Conservation (phyloP, 306 rosid genomes). For the Glycine tomentella region DNA sequence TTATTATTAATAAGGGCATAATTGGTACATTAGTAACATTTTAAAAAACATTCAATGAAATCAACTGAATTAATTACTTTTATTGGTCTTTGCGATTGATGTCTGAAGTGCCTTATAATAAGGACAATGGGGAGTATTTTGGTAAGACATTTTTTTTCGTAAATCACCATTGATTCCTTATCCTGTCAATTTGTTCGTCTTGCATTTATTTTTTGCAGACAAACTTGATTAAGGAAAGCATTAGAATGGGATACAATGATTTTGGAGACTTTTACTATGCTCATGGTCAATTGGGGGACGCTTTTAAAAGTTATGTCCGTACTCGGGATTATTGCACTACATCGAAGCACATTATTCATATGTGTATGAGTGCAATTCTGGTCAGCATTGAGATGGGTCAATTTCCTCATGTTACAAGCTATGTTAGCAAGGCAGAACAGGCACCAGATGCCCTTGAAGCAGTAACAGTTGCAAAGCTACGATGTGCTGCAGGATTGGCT, state of each 20-base stretch:
- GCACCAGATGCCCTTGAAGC: conserved; percentile 70
- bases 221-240: conserved; percentile 97
- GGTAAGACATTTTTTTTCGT: neutral
- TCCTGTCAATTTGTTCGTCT: conserved; percentile 39
- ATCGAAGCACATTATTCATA: conserved; percentile 89
- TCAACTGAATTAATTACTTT: no score
- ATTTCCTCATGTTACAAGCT: conserved; percentile 90
- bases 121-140: no score
- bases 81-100: no score
- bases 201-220: conserved; percentile 66
- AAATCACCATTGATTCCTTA: neutral
- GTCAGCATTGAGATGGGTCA: conserved; percentile 99
- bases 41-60: no score
- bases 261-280: conserved; percentile 95
- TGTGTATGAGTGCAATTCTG: conserved; percentile 92
- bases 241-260: conserved; percentile 99
- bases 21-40: no score
- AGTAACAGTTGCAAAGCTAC: conserved; percentile 67
- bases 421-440: conserved; percentile 92
- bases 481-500: conserved; percentile 96
- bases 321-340: conserved; percentile 98
- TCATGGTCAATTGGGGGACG: conserved; percentile 90
- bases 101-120: no score
- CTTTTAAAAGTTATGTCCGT: conserved; percentile 90
- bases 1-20: no score